Evolutionary conservation across 2,329 filamentous ascomycete species (phyloP).

Genomic region (Alternaria consortialis): DNA sequence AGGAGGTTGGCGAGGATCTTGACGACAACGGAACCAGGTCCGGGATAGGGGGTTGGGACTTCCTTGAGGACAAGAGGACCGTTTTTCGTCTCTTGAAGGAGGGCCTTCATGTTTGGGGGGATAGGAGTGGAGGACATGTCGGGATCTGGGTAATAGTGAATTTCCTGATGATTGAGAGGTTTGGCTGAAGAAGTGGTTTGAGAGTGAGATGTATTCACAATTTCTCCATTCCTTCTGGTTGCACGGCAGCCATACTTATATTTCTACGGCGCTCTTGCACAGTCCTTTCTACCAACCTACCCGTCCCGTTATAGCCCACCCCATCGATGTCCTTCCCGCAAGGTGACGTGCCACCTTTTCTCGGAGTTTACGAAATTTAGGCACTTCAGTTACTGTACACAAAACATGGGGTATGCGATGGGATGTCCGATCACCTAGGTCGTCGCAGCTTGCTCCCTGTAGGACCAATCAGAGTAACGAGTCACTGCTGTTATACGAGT

Average conservation of each 20-base stretch:
- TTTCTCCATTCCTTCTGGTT: neutral
- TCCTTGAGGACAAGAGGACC: slow-evolving; percentile 39
- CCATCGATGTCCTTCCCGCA: neutral
- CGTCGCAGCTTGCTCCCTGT: neutral
- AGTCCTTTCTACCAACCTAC: neutral
- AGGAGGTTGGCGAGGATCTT: slow-evolving; percentile 46
- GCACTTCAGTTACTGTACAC: neutral
- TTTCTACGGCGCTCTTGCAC: neutral
- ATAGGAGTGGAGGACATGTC: slow-evolving; percentile 5
- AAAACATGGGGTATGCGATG: neutral
- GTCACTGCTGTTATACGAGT: too few species aligned
- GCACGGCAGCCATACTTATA: neutral
- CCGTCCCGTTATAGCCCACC: neutral
- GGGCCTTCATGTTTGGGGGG: slow-evolving; percentile 34
- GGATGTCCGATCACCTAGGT: neutral
- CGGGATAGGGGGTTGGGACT: slow-evolving; percentile 39
- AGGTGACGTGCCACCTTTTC: neutral
- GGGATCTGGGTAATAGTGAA: neutral
- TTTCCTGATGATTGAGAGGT: neutral
- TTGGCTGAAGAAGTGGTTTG: neutral
- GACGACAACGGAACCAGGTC: slow-evolving; percentile 51
- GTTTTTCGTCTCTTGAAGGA: slow-evolving; percentile 38
- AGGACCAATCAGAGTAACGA: slow-evolving; percentile 8
- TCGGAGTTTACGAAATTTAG: neutral
- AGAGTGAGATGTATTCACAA: neutral